These are phyloP conservation scores for Hypoxylon fragiforme DNA, from an alignment of 495 filamentous ascomycete species.

Conservation along the genomic window DNA sequence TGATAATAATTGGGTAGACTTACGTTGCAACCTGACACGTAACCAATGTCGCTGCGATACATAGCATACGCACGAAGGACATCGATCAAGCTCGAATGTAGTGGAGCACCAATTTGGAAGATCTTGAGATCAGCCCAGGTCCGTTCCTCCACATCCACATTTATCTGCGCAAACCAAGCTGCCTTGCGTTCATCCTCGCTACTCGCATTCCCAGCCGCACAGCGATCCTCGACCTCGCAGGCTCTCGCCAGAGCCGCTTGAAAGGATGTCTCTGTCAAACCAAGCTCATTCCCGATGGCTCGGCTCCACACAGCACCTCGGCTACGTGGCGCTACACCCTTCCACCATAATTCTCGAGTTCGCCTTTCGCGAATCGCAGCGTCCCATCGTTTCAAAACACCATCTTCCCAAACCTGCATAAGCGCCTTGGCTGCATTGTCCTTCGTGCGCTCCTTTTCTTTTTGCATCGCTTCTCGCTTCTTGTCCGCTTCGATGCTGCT, in stretches of 20 bases:
- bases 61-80: constrained; percentile 86
- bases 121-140: constrained; percentile 83
- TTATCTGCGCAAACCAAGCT: constrained; percentile 69
- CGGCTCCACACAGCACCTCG: constrained; percentile 83
- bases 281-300: constrained; percentile 88
- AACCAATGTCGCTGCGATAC: constrained; percentile 94
- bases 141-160: constrained; percentile 63
- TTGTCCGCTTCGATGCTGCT: constrained; percentile 70
- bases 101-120: constrained; percentile 75
- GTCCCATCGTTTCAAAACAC: constrained; percentile 86
- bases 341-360: constrained; percentile 93
- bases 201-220: constrained; percentile 42
- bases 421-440: constrained; percentile 67
- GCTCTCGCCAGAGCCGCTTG: constrained; percentile 77
- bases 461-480: constrained; percentile 55
- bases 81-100: constrained; percentile 76
- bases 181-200: constrained; percentile 51
- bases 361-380: constrained; percentile 69
- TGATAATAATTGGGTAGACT: constrained; percentile 39
- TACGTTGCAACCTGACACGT: constrained; percentile 82
- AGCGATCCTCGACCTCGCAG: constrained; percentile 62
- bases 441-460: constrained; percentile 50
- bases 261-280: constrained; percentile 74
- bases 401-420: constrained; percentile 82
- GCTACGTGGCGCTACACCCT: constrained; percentile 77